A percentile compares a stretch with the other conserved stretches of the same genome.
phyloP scores from a whole-genome alignment of 129 eudicot species.

The Ambrosia artemisiifolia region DNA sequence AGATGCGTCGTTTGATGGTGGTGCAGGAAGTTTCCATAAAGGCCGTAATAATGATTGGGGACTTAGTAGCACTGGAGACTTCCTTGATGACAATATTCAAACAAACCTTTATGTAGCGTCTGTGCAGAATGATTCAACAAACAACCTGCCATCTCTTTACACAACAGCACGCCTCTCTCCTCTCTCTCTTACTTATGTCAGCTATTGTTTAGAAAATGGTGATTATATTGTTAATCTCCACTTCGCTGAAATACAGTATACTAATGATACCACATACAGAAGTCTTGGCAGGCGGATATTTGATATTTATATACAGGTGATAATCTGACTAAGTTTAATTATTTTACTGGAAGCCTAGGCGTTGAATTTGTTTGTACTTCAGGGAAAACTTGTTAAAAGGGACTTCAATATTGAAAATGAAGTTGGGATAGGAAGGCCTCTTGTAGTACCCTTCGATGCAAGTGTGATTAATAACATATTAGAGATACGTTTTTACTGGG shows the following conservation, averaged over 20 bases:
- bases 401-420: constrained; percentile 67
- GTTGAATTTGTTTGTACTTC: constrained; percentile 11
- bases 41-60: constrained; percentile 55
- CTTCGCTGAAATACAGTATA: constrained; percentile 66
- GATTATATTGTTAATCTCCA: constrained; percentile 60
- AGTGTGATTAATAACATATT: constrained; percentile 45
- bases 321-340: not conserved
- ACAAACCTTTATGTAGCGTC: constrained; percentile 41
- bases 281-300: constrained; percentile 77
- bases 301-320: constrained; percentile 80
- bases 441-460: constrained; percentile 42
- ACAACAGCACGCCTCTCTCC: constrained; percentile 60
- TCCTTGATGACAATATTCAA: constrained; percentile 62
- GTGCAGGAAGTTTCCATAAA: constrained; percentile 47
- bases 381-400: constrained; percentile 54
- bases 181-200: constrained; percentile 61
- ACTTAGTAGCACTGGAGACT: constrained; percentile 82
- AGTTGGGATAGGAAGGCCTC: constrained; percentile 43
- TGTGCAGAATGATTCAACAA: constrained; percentile 31
- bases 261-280: constrained; percentile 44
- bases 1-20: constrained; percentile 54
- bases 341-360: not conserved
- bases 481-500: constrained; percentile 83
- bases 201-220: constrained; percentile 61
- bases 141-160: constrained; percentile 47